Conservation (phyloP, 352 stramenopile species). For the Phytophthora uliginosa region DNA sequence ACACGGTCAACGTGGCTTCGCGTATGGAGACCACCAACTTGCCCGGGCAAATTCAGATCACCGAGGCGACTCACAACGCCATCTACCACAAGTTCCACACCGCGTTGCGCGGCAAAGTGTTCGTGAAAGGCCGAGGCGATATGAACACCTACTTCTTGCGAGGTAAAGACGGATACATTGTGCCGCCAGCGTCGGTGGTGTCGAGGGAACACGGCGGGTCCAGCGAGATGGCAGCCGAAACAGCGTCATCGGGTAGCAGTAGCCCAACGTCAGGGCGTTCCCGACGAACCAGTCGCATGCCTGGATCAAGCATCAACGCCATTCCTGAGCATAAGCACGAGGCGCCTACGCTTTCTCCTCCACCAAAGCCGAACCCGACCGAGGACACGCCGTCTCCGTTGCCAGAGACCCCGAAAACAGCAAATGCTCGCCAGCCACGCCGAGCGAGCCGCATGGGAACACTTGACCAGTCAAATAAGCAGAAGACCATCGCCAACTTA, state of each 20-base stretch:
- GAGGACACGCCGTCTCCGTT: background rate
- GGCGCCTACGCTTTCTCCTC: background rate
- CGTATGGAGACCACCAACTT: conserved; percentile 90
- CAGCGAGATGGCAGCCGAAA: conserved; percentile 7
- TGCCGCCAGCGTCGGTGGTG: conserved; percentile 49
- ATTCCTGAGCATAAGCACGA: conserved; percentile 37
- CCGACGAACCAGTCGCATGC: conserved; percentile 31
- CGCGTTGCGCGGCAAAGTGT: conserved; percentile 76
- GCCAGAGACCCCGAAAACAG: conserved; percentile 17
- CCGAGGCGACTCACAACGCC: conserved; percentile 68
- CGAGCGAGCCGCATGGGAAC: conserved; percentile 21
- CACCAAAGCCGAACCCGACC: conserved; percentile 2
- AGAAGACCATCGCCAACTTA: conserved; percentile 28
- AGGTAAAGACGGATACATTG: conserved; percentile 66
- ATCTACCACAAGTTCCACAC: conserved; percentile 81
- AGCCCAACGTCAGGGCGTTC: conserved; percentile 24
- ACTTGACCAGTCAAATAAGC: conserved; percentile 17
- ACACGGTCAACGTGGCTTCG: conserved; percentile 90
- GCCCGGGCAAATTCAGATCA: conserved; percentile 86
- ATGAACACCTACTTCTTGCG: conserved; percentile 89
- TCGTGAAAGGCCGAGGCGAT: conserved; percentile 84
- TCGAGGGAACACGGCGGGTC: conserved; percentile 4
- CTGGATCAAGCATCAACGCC: conserved; percentile 25
- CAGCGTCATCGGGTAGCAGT: background rate
- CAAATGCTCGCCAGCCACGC: conserved; percentile 34